Evolutionary conservation across 2,329 filamentous ascomycete species (phyloP), one percentile per base, ranked within the genome.

Genomic region (Plectosphaerella plurivora): DNA sequence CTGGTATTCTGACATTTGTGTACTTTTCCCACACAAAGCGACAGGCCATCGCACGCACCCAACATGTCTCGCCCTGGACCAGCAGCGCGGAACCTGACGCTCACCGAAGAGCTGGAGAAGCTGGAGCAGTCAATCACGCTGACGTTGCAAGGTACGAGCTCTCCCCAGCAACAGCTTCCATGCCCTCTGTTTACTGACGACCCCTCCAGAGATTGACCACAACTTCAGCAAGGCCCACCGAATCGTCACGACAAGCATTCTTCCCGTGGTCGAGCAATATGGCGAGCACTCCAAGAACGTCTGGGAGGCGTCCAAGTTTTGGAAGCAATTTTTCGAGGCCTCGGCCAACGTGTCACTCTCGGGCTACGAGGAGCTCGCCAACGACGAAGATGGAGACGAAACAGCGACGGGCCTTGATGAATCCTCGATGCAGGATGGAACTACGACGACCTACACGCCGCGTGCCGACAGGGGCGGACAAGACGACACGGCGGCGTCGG

Each of bases 321-420:
- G 94, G 94, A 99, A 99, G 72, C 92, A 97, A 75, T 99, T 99
- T 76, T 99, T 99, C 71, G 94, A 99, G 73, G 91, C 94, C 36
- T 96, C 92, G 47, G 94, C 94, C 67, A 97, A 99, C 64, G 93
- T 99, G 24, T 96, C 93, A 11, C 81, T 99, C 11, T 96, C 91
- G 0, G 91, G 92, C 25, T 97, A 99, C 69, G 93, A 96, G 66
- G 92, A 96, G 65, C 78, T 85, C 20, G 83, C 83, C 14, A 85
- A 88, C 51, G 84, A 82, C 50, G 74, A 77, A 9, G 85, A 88
- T n/a, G 83, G 81, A 63, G 79, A 64, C 52, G 51, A 55, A n/a
- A 74, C 61, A 53, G 74, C 69, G 47, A 73, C 64, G 2, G 71
- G 68, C 22, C 75, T 79, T 16, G 78, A 79, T 62, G 81, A 73